Evolutionary conservation across 2,329 filamentous ascomycete genomes (phyloP).

Genomic region (Hymenoscyphus fraxineus): DNA sequence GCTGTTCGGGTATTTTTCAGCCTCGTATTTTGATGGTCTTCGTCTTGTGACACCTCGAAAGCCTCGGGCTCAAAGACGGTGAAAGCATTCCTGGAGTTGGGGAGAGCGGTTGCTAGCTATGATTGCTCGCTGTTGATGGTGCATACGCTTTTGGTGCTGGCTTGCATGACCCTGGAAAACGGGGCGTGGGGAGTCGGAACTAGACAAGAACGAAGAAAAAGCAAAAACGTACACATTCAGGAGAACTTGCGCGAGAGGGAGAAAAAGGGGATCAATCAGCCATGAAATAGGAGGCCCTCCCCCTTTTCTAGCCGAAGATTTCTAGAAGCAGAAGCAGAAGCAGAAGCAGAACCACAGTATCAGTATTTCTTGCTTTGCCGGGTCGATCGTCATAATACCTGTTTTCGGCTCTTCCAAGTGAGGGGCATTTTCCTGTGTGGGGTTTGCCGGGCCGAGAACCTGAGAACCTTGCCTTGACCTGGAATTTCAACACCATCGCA

Average conservation of each 20-base stretch:
- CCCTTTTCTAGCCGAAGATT: neutral
- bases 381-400: neutral
- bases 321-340: neutral
- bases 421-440: slow-evolving; percentile 15
- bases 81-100: neutral
- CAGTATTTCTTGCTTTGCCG: neutral
- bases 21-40: neutral
- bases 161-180: slow-evolving; percentile 12
- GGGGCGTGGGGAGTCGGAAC: neutral
- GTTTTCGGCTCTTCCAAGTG: neutral
- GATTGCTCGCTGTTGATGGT: neutral
- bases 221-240: slow-evolving; percentile 2
- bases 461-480: neutral
- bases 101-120: neutral
- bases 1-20: neutral
- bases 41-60: neutral
- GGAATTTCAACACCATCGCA: neutral
- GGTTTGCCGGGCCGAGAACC: slow-evolving; percentile 13
- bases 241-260: neutral
- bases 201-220: slow-evolving; percentile 3
- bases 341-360: neutral
- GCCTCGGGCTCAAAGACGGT: neutral
- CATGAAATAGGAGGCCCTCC: neutral
- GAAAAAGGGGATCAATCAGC: neutral
- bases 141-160: neutral